Percentiles rank a stretch among this genome's conserved stretches.
phyloP scores from a whole-genome alignment of 2,329 filamentous ascomycete genomes.

The Aureobasidium sp. region DNA sequence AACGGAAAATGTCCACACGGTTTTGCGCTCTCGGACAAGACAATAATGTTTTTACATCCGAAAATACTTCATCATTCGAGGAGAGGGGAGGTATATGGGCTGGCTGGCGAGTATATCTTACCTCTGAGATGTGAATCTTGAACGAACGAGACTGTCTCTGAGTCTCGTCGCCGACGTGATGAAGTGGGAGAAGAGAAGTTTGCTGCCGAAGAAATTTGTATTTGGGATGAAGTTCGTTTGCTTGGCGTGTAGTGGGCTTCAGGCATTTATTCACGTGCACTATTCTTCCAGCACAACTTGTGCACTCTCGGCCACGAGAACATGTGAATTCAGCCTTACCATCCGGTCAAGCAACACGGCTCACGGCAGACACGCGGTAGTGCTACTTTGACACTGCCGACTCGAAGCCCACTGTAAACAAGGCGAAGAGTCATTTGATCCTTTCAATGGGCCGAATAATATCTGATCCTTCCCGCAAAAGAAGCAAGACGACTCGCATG shows the following conservation, averaged over 20 bases:
- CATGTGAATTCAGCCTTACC: not conserved
- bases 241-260: not conserved
- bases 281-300: not conserved
- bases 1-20: slow-evolving; percentile 98
- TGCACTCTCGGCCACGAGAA: not conserved
- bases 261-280: not conserved
- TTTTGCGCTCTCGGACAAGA: slow-evolving; percentile 88
- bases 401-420: not conserved
- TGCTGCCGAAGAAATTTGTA: not conserved
- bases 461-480: not conserved
- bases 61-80: slow-evolving; percentile 80
- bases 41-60: slow-evolving; percentile 82
- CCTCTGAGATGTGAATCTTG: not conserved
- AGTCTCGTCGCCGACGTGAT: not conserved
- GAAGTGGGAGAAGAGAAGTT: not conserved
- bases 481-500: not conserved
- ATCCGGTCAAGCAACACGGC: slow-evolving; percentile 6
- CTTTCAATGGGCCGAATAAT: not conserved
- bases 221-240: not conserved
- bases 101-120: not conserved
- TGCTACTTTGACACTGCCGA: not conserved
- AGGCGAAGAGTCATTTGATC: not conserved
- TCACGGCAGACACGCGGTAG: not conserved
- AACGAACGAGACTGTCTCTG: too few species aligned
- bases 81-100: not conserved